phyloP scores from a whole-genome alignment of 2,329 filamentous ascomycete genomes.

The Parastagonospora nodorum region DNA sequence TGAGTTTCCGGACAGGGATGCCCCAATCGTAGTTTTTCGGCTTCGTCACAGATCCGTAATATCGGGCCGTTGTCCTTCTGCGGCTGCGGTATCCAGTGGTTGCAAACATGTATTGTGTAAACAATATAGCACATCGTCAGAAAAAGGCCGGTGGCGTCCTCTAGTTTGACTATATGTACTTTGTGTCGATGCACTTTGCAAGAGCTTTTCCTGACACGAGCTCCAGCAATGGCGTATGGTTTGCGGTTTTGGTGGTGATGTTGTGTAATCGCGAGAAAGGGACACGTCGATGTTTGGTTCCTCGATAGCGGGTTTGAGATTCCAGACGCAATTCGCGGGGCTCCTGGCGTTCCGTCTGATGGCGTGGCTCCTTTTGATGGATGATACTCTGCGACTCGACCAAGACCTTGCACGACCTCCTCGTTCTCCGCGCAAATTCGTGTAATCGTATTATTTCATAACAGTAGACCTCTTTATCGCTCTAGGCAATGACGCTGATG shows the following conservation, averaged over 20 bases:
- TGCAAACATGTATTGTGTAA: slow-evolving; percentile 39
- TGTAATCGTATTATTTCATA: slow-evolving; percentile 1
- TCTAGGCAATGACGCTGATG: neutral
- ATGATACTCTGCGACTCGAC: neutral
- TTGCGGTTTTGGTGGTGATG: too few species aligned
- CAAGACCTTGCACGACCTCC: neutral
- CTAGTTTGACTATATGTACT: too few species aligned
- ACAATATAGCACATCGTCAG: slow-evolving; percentile 38
- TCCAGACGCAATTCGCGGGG: neutral
- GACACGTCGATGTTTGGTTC: too few species aligned
- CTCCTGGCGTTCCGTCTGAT: neutral
- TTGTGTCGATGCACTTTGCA: too few species aligned
- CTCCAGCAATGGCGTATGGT: too few species aligned
- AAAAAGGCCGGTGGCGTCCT: neutral
- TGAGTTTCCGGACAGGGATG: slow-evolving; percentile 32
- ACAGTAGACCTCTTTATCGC: neutral
- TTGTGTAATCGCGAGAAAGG: too few species aligned
- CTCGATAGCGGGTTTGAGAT: too few species aligned
- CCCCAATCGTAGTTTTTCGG: slow-evolving; percentile 32
- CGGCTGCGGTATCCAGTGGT: slow-evolving; percentile 40
- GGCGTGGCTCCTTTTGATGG: neutral
- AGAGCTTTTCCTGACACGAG: too few species aligned
- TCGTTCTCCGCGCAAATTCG: slow-evolving; percentile 3
- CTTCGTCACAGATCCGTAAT: slow-evolving; percentile 34
- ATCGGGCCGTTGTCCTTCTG: slow-evolving; percentile 32